These are phyloP conservation scores for Candida pseudoviswanathii DNA, from an alignment of 1,139 yeast genomes.

Conservation along the genomic window DNA sequence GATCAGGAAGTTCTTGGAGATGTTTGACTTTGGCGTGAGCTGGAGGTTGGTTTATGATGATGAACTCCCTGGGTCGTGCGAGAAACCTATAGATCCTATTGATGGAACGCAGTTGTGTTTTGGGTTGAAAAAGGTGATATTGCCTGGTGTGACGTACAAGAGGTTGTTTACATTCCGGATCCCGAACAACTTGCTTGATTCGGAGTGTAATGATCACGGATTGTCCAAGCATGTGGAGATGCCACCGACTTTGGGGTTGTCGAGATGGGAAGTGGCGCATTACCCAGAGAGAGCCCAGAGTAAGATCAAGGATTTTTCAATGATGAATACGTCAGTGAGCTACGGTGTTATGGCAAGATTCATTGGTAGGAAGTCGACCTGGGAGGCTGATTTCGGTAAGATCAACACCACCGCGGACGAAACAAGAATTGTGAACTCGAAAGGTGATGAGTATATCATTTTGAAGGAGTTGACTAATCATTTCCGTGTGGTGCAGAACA, in stretches of 20 bases:
- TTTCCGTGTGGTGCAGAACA: constrained; percentile 34
- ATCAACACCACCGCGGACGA: constrained; percentile 15
- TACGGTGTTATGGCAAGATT: constrained; percentile 45
- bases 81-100: constrained; percentile 23
- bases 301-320: constrained; percentile 25
- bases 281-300: constrained; percentile 16
- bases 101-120: constrained; percentile 33
- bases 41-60: constrained; percentile 39
- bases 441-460: constrained; percentile 47
- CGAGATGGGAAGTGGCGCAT: constrained; percentile 20
- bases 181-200: constrained; percentile 42
- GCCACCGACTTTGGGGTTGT: constrained; percentile 42
- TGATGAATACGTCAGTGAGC: constrained; percentile 32
- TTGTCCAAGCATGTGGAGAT: constrained; percentile 37
- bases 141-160: constrained; percentile 35
- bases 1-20: constrained; percentile 29
- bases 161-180: constrained; percentile 45
- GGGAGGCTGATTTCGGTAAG: constrained; percentile 19
- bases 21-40: constrained; percentile 48
- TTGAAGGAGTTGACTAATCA: constrained; percentile 33
- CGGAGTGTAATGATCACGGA: constrained; percentile 38
- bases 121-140: constrained; percentile 25
- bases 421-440: constrained; percentile 35
- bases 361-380: constrained; percentile 36
- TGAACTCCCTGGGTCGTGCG: constrained; percentile 20